Conservation (phyloP, 1,284 basidiomycete genomes). For the Veloboletus limbatus region DNA sequence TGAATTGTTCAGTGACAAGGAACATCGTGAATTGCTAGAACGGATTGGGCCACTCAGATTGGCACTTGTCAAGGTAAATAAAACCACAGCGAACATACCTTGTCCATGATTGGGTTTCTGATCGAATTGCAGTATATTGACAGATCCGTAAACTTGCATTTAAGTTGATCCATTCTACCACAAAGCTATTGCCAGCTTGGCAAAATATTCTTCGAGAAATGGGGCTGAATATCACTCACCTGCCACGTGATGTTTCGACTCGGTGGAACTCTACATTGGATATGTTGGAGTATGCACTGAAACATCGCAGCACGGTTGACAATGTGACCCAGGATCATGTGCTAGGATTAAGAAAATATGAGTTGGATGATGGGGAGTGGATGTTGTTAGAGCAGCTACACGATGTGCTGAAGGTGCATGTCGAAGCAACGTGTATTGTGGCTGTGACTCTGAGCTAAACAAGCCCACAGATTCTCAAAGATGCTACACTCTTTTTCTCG, state of each 20-base stretch:
- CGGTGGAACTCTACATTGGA: constrained; percentile 5
- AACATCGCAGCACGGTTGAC: no score
- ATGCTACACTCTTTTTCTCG: constrained; percentile 27
- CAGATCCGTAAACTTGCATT: background rate
- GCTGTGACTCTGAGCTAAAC: no score
- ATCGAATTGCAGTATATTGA: background rate
- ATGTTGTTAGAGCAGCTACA: background rate
- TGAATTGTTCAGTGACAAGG: background rate
- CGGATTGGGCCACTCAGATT: background rate
- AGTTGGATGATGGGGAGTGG: constrained; percentile 8
- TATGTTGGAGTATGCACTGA: constrained; percentile 21
- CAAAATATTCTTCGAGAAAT: background rate
- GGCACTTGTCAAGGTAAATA: background rate
- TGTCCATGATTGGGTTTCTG: no score
- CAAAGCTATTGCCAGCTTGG: constrained; percentile 11
- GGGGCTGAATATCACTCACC: background rate
- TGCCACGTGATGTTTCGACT: background rate
- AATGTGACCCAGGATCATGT: no score
- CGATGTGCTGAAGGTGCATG: background rate
- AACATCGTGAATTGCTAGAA: background rate
- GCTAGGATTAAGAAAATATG: constrained; percentile 16
- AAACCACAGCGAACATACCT: background rate
- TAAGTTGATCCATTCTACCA: constrained; percentile 14
- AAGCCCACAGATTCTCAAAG: constrained; percentile 31
- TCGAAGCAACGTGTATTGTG: no score